Percentiles rank a stretch among this genome's conserved stretches.
These are phyloP conservation scores for Ustilago hordei DNA, from an alignment of 1,284 basidiomycete genomes.

Conservation along the genomic window DNA sequence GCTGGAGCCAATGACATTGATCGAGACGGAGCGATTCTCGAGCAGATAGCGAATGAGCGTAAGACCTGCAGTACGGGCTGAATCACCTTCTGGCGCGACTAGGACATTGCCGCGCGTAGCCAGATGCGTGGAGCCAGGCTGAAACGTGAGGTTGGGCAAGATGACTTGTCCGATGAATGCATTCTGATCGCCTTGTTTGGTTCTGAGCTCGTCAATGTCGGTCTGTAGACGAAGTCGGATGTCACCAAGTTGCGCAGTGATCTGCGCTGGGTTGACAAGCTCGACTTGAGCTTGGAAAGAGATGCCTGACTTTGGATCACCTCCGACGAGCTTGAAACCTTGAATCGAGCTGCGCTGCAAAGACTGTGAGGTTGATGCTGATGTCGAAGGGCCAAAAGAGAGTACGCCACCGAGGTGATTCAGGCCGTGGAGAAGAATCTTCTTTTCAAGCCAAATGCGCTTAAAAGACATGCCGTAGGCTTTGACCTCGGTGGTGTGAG, in stretches of 20 bases:
- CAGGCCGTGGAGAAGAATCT: constrained; percentile 44
- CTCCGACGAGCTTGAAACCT: constrained; percentile 44
- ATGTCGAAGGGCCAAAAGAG: constrained; percentile 10
- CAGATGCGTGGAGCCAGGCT: constrained; percentile 19
- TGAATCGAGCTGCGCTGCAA: constrained; percentile 30
- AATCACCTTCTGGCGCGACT: constrained; percentile 12
- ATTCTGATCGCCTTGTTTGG: constrained; percentile 22
- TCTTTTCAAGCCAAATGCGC: constrained; percentile 47
- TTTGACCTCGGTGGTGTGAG: constrained; percentile 45
- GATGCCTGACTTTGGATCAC: constrained; percentile 48
- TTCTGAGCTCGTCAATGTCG: constrained; percentile 38
- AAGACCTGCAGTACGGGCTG: constrained; percentile 28
- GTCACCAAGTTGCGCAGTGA: constrained; percentile 28
- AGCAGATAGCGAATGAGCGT: constrained; percentile 46
- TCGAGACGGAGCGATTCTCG: constrained; percentile 45
- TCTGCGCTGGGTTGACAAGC: constrained; percentile 43
- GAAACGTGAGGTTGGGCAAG: constrained; percentile 34
- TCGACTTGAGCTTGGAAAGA: constrained; percentile 40
- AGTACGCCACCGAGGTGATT: constrained; percentile 46
- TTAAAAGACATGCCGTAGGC: constrained; percentile 58
- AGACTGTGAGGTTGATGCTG: not conserved
- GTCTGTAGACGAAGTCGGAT: constrained; percentile 30
- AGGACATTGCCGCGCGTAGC: constrained; percentile 26
- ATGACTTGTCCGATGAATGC: constrained; percentile 29
- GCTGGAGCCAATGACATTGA: constrained; percentile 29